Evolutionary conservation across 495 filamentous ascomycete species (phyloP).

Genomic region (Amniculicola lignicola): DNA sequence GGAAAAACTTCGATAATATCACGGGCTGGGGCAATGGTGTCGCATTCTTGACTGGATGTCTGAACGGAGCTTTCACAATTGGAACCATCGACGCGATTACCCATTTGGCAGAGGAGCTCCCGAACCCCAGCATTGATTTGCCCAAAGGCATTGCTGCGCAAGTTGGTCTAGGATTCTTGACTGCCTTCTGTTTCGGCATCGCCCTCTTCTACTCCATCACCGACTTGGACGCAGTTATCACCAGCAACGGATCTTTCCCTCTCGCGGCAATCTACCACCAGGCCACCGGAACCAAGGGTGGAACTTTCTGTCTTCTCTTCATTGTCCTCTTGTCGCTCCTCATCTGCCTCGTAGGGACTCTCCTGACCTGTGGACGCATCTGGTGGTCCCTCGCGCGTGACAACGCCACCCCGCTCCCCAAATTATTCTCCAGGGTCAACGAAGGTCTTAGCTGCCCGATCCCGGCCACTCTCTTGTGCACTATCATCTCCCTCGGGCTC

Average conservation of each 20-base stretch:
- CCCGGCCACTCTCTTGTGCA: slow-evolving; percentile 63
- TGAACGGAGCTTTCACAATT: slow-evolving; percentile 84
- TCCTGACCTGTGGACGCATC: slow-evolving; percentile 69
- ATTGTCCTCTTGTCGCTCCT: slow-evolving; percentile 64
- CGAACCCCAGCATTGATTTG: slow-evolving; percentile 59
- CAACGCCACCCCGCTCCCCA: slow-evolving; percentile 55
- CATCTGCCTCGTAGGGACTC: slow-evolving; percentile 64
- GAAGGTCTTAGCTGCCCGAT: slow-evolving; percentile 55
- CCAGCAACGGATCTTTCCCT: slow-evolving; percentile 58
- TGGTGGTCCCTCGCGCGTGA: slow-evolving; percentile 81
- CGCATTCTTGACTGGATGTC: slow-evolving; percentile 72
- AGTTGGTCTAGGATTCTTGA: slow-evolving; percentile 55
- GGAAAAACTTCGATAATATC: slow-evolving; percentile 48
- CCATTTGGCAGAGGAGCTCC: slow-evolving; percentile 79
- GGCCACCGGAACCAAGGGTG: slow-evolving; percentile 61
- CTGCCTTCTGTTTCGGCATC: slow-evolving; percentile 70
- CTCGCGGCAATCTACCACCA: slow-evolving; percentile 75
- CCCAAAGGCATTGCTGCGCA: slow-evolving; percentile 52
- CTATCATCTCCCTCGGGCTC: slow-evolving; percentile 58
- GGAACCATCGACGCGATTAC: slow-evolving; percentile 73
- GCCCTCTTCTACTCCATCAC: slow-evolving; percentile 69
- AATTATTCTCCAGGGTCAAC: slow-evolving; percentile 50
- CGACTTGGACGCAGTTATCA: slow-evolving; percentile 59
- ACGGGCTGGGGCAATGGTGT: slow-evolving; percentile 64
- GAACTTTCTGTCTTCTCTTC: slow-evolving; percentile 63